Evolutionary conservation across 2,329 filamentous ascomycete species (phyloP), one percentile per base, ranked within the genome.

Genomic region (Cytospora chrysosperma): DNA sequence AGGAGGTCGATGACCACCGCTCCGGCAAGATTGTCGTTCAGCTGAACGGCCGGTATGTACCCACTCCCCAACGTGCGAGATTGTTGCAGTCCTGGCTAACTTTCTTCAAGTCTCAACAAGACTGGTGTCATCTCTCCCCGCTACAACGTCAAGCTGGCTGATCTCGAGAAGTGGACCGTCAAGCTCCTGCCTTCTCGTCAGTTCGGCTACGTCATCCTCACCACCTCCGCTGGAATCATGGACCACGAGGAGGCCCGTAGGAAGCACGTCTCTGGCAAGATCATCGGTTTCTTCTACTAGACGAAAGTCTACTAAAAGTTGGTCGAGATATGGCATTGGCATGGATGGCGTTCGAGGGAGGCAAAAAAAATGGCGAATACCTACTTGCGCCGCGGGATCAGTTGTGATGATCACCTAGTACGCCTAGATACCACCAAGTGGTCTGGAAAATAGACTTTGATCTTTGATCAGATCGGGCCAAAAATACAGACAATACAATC

Each of bases 1-100:
- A 99, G 87, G 93, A 98, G 84, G 90, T 99, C 73, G 95, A 99
- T 75, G 93, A 99, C 85, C 95, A 99, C 89, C 93, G 95, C 81
- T 95, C 93, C 77, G 95, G 95, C 88, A 99, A 99, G 90, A 97
- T 99, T 71, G 93, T 99, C 75, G 95, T 99, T 77, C 95, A 99
- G 88, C 90, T 99, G 72, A 99, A 97, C 85, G 95, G 95, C 82
- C 95, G 93, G 72, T 75, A 69, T 63, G 72, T 73, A 34, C 28
- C 30, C 21, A 15, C 12, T 17, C 1, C 3, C 15, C 17, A 1
- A 13, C 19, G 8, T 10, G 12, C 7, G 12, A 19, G 7, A 30
- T 10, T 10, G 40, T 43, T 15, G 28, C 15, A 24, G 40, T n/a
- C 43, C 57, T 40, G 37, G 53, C 56, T 51, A 59, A 83, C 80